A percentile compares a stretch with the other conserved stretches of the same genome.
Evolutionary conservation across 2,329 filamentous ascomycete species (phyloP).

Genomic region (Ilyonectria mors-panacis): DNA sequence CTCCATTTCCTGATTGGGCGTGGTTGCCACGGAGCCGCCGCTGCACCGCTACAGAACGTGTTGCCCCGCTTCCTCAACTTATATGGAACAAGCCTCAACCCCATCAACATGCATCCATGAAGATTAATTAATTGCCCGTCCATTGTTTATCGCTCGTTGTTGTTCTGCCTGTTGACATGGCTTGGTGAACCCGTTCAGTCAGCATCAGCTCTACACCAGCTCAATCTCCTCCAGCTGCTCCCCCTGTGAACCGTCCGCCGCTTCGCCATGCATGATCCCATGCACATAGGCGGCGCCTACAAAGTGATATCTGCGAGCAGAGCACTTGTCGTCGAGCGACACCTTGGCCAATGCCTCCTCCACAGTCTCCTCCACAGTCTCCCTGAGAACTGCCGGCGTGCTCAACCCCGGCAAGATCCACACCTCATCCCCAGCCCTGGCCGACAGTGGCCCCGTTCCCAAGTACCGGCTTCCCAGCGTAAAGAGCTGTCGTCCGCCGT

Average conservation of each 20-base stretch:
- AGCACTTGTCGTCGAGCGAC: not conserved
- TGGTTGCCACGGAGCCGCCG: constrained; percentile 48
- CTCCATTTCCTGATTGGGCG: constrained; percentile 49
- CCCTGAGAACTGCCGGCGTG: constrained; percentile 36
- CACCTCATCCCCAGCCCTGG: constrained; percentile 41
- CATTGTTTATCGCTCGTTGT: not conserved
- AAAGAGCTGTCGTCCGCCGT: constrained; percentile 44
- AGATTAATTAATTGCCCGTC: not conserved
- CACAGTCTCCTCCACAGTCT: not conserved
- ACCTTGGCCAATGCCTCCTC: constrained; percentile 2
- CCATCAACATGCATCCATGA: not conserved
- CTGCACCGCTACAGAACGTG: not conserved
- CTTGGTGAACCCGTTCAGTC: not conserved
- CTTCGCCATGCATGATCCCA: constrained; percentile 44
- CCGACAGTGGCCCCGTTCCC: constrained; percentile 38
- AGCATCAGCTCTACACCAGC: constrained; percentile 21
- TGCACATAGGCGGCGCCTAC: constrained; percentile 41
- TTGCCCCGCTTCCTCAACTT: constrained; percentile 1
- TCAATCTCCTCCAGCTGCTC: constrained; percentile 27
- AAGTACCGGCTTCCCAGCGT: constrained; percentile 35
- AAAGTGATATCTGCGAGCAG: constrained; percentile 31
- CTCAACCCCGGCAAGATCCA: constrained; percentile 43
- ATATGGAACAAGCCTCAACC: constrained; percentile 1
- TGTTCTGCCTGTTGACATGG: not conserved
- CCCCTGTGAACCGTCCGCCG: constrained; percentile 7